Conservation (phyloP, 805 yeast genomes). For the Candida xyloterini region DNA sequence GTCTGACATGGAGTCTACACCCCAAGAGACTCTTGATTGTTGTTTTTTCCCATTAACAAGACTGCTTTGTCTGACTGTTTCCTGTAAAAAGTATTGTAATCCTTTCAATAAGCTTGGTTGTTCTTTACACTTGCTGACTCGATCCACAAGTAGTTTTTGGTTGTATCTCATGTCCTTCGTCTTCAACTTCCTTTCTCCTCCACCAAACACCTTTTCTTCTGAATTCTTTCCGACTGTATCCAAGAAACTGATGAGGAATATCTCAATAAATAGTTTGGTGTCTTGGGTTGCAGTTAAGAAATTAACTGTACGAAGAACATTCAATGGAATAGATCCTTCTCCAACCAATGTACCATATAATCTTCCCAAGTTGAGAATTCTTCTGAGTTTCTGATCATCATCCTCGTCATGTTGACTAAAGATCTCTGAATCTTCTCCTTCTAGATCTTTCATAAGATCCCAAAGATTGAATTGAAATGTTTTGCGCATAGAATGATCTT, state of each 20-base stretch:
- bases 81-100: constrained; percentile 56
- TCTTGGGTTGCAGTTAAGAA: constrained; percentile 64
- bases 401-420: constrained; percentile 39
- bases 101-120: constrained; percentile 62
- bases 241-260: constrained; percentile 64
- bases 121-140: constrained; percentile 52
- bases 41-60: constrained; percentile 54
- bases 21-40: constrained; percentile 64
- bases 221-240: constrained; percentile 63
- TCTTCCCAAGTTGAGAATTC: constrained; percentile 69
- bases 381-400: constrained; percentile 56
- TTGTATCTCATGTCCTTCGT: constrained; percentile 33
- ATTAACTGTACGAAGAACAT: constrained; percentile 68
- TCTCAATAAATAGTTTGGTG: constrained; percentile 66
- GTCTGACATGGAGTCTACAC: constrained; percentile 51
- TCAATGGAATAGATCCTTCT: constrained; percentile 71
- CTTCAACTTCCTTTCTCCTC: constrained; percentile 36
- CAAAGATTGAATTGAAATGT: constrained; percentile 86
- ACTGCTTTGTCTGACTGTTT: constrained; percentile 43
- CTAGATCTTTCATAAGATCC: constrained; percentile 78
- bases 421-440: constrained; percentile 36
- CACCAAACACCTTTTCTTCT: constrained; percentile 45
- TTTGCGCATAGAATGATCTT: constrained; percentile 69
- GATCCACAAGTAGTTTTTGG: constrained; percentile 32
- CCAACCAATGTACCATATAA: constrained; percentile 76